Percentiles rank a stretch among this genome's conserved stretches.
Conservation (phyloP, 2,329 filamentous ascomycete species). For the Claviceps purpurea region DNA sequence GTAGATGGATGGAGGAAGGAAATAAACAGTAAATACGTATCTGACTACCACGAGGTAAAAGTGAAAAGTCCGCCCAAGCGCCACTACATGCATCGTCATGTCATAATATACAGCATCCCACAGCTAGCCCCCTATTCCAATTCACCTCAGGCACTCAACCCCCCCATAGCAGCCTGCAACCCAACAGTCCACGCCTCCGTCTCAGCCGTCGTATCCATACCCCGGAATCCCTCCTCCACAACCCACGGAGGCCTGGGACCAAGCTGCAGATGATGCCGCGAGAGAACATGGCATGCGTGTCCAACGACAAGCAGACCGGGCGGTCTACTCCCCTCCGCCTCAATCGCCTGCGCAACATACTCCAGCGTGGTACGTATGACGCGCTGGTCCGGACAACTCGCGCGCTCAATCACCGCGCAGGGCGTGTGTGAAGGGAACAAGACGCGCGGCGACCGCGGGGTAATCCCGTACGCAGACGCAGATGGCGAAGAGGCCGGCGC, state of each 20-base stretch:
- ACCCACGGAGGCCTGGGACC: slow-evolving; percentile 43
- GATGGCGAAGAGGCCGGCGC: no score
- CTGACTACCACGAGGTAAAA: no score
- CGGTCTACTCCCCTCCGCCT: slow-evolving; percentile 77
- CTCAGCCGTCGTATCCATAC: slow-evolving; percentile 54
- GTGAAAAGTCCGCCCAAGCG: no score
- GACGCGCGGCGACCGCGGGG: slow-evolving; percentile 11
- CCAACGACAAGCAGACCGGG: slow-evolving; percentile 83
- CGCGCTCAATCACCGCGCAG: slow-evolving; percentile 85
- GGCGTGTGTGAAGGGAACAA: slow-evolving; percentile 68
- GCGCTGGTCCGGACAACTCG: slow-evolving; percentile 85
- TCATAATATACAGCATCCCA: no score
- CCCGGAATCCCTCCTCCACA: slow-evolving; percentile 77
- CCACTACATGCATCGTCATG: no score
- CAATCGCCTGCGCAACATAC: slow-evolving; percentile 68
- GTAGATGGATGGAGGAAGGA: no score
- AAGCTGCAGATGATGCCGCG: no score
- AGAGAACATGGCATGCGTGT: slow-evolving; percentile 64
- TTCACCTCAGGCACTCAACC: no score
- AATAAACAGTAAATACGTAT: no score
- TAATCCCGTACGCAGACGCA: no score
- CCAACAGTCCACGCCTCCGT: not conserved
- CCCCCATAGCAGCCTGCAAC: not conserved
- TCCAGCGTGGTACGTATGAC: slow-evolving; percentile 79
- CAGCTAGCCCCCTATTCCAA: no score